phyloP scores from a whole-genome alignment of 805 yeast genomes.

The Kregervanrija fluxuum region DNA sequence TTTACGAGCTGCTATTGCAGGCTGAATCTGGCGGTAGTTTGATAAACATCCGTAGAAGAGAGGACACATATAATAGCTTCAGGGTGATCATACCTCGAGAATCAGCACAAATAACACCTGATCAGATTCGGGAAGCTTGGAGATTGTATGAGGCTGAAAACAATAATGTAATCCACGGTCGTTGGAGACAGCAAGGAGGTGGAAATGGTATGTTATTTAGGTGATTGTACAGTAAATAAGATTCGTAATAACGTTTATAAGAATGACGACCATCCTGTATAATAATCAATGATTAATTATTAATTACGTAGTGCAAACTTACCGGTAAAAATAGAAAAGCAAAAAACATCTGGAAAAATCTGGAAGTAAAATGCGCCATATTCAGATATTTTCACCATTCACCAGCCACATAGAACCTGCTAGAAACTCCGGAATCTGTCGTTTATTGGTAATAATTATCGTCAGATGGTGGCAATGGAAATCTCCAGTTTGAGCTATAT shows the following conservation, averaged over 20 bases:
- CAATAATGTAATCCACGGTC: conserved; percentile 49
- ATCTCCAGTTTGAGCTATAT: too few relatives aligned
- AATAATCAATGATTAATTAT: too few relatives aligned
- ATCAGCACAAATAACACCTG: conserved; percentile 65
- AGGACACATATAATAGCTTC: conserved; percentile 13
- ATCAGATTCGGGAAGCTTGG: conserved; percentile 87
- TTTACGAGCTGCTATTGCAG: conserved; percentile 6
- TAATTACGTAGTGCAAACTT: too few relatives aligned
- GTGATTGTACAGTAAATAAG: conserved; percentile 16
- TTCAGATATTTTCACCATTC: too few relatives aligned
- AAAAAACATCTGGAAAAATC: not conserved
- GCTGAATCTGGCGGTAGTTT: conserved; percentile 3
- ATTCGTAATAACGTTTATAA: too few relatives aligned
- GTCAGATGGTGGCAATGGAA: too few relatives aligned
- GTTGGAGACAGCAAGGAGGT: conserved; percentile 68
- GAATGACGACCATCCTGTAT: too few relatives aligned
- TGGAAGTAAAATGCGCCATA: too few relatives aligned
- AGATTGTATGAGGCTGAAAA: conserved; percentile 62
- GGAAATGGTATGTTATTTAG: conserved; percentile 67
- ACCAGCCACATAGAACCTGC: too few relatives aligned
- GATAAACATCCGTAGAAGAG: conserved; percentile 1
- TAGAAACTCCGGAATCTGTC: too few relatives aligned
- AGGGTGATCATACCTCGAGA: conserved; percentile 21
- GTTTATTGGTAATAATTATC: too few relatives aligned
- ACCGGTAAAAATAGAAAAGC: not conserved